Percentiles rank a stretch among this genome's conserved stretches.
These are phyloP conservation scores for Penicillium sp. DNA, from an alignment of 2,329 filamentous ascomycete genomes.

Conservation along the genomic window DNA sequence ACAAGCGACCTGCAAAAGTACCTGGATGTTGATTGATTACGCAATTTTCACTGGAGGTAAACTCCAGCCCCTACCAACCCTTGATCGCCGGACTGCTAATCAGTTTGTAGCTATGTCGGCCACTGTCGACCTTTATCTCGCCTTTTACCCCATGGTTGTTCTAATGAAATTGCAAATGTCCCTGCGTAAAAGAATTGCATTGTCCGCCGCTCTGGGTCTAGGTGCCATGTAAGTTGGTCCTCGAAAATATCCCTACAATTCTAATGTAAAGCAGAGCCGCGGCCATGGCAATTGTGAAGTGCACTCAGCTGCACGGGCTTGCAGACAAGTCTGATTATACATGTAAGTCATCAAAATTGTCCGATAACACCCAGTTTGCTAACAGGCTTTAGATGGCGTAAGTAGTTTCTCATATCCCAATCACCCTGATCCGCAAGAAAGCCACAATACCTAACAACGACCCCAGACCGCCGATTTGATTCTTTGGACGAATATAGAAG, in stretches of 20 bases:
- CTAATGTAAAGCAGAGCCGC: conserved; percentile 28
- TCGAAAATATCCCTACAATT: background rate
- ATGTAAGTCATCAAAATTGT: conserved; percentile 28
- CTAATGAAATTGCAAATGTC: conserved; percentile 17
- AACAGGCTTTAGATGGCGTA: conserved; percentile 25
- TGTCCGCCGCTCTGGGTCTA: conserved; percentile 30
- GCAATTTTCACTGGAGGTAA: conserved; percentile 47
- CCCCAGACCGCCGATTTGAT: background rate
- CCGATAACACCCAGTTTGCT: background rate
- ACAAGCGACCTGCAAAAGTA: conserved; percentile 35
- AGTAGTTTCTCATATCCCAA: background rate
- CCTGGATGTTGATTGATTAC: conserved; percentile 44
- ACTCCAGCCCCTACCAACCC: background rate
- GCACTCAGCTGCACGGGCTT: conserved; percentile 34
- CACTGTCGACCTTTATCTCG: conserved; percentile 38
- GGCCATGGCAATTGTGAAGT: conserved; percentile 39
- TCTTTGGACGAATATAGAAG: conserved; percentile 30
- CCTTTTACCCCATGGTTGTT: conserved; percentile 34
- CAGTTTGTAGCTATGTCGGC: conserved; percentile 30
- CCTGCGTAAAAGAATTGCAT: conserved; percentile 12
- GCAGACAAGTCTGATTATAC: conserved; percentile 32
- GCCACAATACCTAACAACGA: background rate
- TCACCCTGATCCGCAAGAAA: background rate
- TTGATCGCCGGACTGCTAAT: conserved; percentile 1
- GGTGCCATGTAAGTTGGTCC: conserved; percentile 33